Conservation (phyloP, 805 yeast species). For the Wickerhamomyces canadensis region DNA sequence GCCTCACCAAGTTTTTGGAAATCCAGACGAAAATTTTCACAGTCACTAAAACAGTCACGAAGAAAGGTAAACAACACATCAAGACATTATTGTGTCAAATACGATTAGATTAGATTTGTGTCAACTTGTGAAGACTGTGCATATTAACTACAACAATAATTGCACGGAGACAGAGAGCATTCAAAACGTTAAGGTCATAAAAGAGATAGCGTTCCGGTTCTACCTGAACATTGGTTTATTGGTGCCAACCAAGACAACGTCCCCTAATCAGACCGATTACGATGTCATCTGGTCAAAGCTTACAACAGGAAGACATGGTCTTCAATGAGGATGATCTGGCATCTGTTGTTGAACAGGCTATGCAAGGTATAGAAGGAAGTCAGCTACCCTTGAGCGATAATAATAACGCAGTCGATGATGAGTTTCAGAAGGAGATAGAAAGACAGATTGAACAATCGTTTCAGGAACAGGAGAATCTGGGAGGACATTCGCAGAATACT, state of each 20-base stretch:
- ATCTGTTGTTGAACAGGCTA: constrained; percentile 35
- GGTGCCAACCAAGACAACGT: no score
- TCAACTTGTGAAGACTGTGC: background rate
- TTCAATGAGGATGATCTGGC: constrained; percentile 29
- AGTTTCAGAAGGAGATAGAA: constrained; percentile 21
- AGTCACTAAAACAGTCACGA: constrained; percentile 28
- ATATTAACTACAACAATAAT: background rate
- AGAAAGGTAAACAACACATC: constrained; percentile 9
- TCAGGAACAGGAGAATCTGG: constrained; percentile 4
- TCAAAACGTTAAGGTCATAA: no score
- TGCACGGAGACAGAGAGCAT: constrained; percentile 1
- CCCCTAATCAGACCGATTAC: no score
- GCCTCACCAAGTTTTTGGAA: no score
- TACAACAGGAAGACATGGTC: constrained; percentile 3
- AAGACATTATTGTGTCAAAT: constrained; percentile 15
- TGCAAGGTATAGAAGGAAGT: constrained; percentile 20
- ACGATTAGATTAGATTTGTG: background rate
- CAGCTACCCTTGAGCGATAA: background rate
- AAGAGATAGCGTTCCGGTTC: no score
- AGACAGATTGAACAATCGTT: constrained; percentile 20
- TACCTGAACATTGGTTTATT: no score
- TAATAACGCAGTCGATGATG: constrained; percentile 9
- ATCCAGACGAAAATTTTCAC: constrained; percentile 23
- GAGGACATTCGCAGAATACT: no score
- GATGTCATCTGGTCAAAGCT: background rate